phyloP scores from a whole-genome alignment of 192 early-diverging fungal species.

The Rhizoclosmatium sp. region DNA sequence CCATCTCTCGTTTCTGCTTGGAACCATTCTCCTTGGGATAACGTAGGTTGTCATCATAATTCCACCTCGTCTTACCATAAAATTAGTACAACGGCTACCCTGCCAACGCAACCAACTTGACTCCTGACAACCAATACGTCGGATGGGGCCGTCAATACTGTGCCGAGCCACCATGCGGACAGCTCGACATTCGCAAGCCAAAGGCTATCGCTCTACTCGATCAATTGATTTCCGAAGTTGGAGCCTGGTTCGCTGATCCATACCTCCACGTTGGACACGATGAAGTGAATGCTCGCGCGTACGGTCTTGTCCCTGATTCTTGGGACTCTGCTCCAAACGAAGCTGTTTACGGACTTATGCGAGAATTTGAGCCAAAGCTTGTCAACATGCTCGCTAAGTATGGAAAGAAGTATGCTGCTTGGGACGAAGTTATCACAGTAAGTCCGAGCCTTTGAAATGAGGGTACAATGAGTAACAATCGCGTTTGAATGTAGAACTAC shows the following conservation, averaged over 20 bases:
- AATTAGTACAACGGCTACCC: not conserved
- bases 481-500: not conserved
- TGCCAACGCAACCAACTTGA: not conserved
- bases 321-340: not conserved
- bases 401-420: conserved; percentile 28
- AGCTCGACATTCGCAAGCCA: conserved; percentile 27
- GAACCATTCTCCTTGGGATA: not conserved
- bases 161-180: conserved; percentile 76
- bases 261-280: conserved; percentile 73
- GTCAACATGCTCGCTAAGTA: conserved; percentile 6
- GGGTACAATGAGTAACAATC: too few species aligned
- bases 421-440: conserved; percentile 23
- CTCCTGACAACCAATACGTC: not conserved
- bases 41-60: not conserved
- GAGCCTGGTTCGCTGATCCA: conserved; percentile 72
- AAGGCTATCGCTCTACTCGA: conserved; percentile 69
- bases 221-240: conserved; percentile 71
- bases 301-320: not conserved
- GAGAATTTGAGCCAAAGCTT: conserved; percentile 12
- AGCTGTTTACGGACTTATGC: not conserved
- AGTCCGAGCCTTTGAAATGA: not conserved
- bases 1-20: not conserved
- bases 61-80: not conserved
- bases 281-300: conserved; percentile 38
- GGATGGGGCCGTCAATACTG: conserved; percentile 14